A percentile compares a stretch with the other conserved stretches of the same genome.
Conservation (phyloP, 2,329 filamentous ascomycete species). For the Geosmithia morbida region DNA sequence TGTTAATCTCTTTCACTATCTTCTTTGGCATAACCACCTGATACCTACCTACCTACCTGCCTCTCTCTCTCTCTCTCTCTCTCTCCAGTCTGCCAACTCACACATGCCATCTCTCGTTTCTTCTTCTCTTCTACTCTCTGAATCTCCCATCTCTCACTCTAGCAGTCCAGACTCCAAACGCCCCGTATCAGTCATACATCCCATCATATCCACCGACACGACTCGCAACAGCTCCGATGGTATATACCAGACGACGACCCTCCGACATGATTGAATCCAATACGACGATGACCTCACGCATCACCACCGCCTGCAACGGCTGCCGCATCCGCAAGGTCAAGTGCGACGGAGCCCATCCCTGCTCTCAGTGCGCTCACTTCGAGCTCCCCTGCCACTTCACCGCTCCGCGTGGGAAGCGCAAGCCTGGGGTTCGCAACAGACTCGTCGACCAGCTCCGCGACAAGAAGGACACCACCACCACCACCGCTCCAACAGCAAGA, state of each 20-base stretch:
- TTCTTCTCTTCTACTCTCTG: too few species aligned
- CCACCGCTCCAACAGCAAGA: neutral
- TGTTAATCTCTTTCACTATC: too few species aligned
- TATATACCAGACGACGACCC: neutral
- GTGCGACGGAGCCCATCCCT: conserved; percentile 18
- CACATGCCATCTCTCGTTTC: too few species aligned
- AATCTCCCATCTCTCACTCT: too few species aligned
- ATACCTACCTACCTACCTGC: too few species aligned
- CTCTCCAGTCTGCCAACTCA: too few species aligned
- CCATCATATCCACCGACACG: neutral
- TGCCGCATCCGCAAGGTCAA: conserved; percentile 22
- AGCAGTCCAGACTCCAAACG: too few species aligned
- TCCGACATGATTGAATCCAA: neutral
- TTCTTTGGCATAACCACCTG: too few species aligned
- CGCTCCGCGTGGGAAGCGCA: conserved; percentile 15
- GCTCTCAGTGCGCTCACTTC: conserved; percentile 20
- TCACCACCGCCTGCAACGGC: conserved; percentile 19
- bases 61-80: too few species aligned
- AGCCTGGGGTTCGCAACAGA: conserved; percentile 9
- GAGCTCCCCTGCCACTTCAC: conserved; percentile 18
- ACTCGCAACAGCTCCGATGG: neutral
- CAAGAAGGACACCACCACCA: neutral
- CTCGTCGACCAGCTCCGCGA: conserved; percentile 5
- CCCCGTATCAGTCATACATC: too few species aligned
- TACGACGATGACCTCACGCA: neutral